Conservation (phyloP, 1,284 basidiomycete species). For the Trametes versicolor region DNA sequence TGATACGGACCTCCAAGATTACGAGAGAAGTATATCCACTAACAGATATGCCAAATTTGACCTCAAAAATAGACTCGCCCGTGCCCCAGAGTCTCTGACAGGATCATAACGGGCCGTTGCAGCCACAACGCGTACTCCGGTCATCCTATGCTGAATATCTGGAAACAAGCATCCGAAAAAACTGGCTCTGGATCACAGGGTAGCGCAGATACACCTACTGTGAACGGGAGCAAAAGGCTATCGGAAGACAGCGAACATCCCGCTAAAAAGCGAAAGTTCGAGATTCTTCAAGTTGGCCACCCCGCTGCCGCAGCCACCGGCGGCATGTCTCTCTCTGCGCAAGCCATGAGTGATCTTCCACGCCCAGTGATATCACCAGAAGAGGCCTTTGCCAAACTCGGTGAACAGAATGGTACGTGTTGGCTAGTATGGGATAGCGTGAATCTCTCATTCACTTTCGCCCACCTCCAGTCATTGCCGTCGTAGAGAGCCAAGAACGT, state of each 20-base stretch:
- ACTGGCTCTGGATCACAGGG: not conserved
- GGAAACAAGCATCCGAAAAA: constrained; percentile 62
- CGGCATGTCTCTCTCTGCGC: not conserved
- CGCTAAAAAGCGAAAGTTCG: constrained; percentile 19
- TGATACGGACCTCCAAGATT: not conserved
- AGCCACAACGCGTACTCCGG: constrained; percentile 1
- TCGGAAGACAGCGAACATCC: constrained; percentile 2
- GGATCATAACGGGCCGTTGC: not conserved
- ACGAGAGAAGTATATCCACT: not conserved
- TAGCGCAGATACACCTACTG: not conserved
- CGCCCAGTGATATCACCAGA: not conserved
- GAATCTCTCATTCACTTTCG: too few species aligned
- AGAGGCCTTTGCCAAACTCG: not conserved
- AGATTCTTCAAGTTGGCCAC: not conserved
- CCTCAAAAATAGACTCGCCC: not conserved
- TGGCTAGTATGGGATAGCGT: not conserved
- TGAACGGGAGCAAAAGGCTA: not conserved
- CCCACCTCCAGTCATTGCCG: constrained; percentile 20
- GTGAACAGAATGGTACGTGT: constrained; percentile 6
- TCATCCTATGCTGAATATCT: constrained; percentile 56
- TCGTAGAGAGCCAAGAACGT: constrained; percentile 28
- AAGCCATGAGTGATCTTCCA: not conserved
- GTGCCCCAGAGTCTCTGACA: not conserved
- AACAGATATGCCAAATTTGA: not conserved
- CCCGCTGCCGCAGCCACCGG: not conserved